These are phyloP conservation scores for Fereydounia khargensis DNA, from an alignment of 1,284 basidiomycete genomes.

Conservation along the genomic window DNA sequence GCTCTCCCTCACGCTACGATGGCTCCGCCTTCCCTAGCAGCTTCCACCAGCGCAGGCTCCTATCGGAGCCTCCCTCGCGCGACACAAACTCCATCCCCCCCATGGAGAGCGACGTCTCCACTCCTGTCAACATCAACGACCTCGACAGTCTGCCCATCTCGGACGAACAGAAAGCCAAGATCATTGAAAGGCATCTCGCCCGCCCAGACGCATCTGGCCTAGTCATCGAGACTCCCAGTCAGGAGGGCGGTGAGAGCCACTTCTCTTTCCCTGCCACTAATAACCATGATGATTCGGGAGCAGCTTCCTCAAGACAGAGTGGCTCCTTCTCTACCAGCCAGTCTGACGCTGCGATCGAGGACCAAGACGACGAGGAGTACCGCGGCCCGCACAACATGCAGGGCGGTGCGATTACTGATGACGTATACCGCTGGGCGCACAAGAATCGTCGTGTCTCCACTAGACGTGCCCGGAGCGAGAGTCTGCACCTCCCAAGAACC, in stretches of 20 bases:
- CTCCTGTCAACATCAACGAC: slow-evolving; percentile 37
- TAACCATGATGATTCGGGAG: slow-evolving; percentile 14
- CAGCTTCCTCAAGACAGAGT: background rate
- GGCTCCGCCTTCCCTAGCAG: slow-evolving; percentile 4
- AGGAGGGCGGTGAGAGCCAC: background rate
- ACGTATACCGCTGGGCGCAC: slow-evolving; percentile 56
- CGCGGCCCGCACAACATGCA: slow-evolving; percentile 49
- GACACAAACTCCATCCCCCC: slow-evolving; percentile 21
- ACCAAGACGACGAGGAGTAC: slow-evolving; percentile 37
- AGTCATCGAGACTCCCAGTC: background rate
- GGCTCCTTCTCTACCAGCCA: background rate
- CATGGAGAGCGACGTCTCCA: slow-evolving; percentile 26
- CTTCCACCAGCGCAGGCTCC: slow-evolving; percentile 10
- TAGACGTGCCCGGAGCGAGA: slow-evolving; percentile 41
- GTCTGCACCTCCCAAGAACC: slow-evolving; percentile 48
- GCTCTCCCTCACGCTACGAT: slow-evolving; percentile 5
- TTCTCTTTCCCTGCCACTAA: slow-evolving; percentile 19
- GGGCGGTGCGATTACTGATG: slow-evolving; percentile 54
- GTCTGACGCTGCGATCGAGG: background rate
- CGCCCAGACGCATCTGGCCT: slow-evolving; percentile 9
- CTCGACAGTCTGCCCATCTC: slow-evolving; percentile 42
- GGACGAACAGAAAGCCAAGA: slow-evolving; percentile 46
- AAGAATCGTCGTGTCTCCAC: slow-evolving; percentile 39
- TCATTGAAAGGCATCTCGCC: slow-evolving; percentile 42
- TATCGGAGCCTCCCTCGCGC: slow-evolving; percentile 22